A percentile compares a stretch with the other conserved stretches of the same genome.
Evolutionary conservation across 306 rosid species (phyloP).

Genomic region (Potentilla sterilis): DNA sequence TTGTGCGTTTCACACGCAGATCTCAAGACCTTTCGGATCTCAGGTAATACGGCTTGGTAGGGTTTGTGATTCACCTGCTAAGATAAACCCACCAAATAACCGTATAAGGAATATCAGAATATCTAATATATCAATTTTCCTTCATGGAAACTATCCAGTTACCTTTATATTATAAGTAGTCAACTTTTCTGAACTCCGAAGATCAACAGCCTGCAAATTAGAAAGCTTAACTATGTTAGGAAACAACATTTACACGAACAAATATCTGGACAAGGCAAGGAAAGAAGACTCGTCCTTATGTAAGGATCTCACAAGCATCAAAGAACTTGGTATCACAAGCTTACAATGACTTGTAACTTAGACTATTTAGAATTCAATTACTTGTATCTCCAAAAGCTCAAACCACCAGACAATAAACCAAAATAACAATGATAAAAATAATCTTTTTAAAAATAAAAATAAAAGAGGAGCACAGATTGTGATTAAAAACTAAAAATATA

Average conservation of each 20-base stretch:
- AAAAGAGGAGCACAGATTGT: not conserved
- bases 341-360: not conserved
- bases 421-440: not conserved
- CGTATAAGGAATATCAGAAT: slow-evolving; percentile 24
- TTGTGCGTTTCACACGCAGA: slow-evolving; percentile 78
- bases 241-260: slow-evolving; percentile 23
- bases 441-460: not conserved
- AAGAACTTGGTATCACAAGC: not conserved
- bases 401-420: not conserved
- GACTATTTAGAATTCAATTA: not conserved
- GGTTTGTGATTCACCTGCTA: slow-evolving; percentile 53
- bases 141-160: slow-evolving; percentile 23
- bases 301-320: not conserved
- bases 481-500: too few relatives aligned
- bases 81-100: slow-evolving; percentile 22
- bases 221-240: slow-evolving; percentile 33
- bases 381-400: not conserved
- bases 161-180: slow-evolving; percentile 56
- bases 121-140: slow-evolving; percentile 16
- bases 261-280: not conserved
- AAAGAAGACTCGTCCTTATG: not conserved
- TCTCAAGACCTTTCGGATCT: slow-evolving; percentile 69
- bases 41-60: slow-evolving; percentile 62
- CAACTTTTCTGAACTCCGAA: slow-evolving; percentile 55
- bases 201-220: slow-evolving; percentile 82